Percentiles rank a stretch among this genome's conserved stretches.
Evolutionary conservation across 1,139 yeast genomes (phyloP).

Genomic region (Suhomyces choctaworum): DNA sequence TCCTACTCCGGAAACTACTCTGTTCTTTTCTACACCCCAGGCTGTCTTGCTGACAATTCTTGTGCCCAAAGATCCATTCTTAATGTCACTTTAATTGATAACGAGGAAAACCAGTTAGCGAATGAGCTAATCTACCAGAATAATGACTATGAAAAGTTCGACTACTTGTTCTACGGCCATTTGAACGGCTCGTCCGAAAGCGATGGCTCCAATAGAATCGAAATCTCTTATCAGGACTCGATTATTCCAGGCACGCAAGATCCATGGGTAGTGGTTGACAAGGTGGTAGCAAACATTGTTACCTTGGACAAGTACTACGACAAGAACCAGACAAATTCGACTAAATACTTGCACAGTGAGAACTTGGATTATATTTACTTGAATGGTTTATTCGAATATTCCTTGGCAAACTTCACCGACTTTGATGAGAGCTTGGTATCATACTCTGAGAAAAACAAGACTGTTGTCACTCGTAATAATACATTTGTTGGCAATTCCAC

Average conservation of each 20-base stretch:
- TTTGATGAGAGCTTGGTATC: constrained; percentile 36
- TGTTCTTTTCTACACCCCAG: constrained; percentile 78
- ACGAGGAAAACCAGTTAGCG: constrained; percentile 45
- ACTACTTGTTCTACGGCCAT: constrained; percentile 70
- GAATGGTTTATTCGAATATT: constrained; percentile 83
- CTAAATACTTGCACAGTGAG: constrained; percentile 11
- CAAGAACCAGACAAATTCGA: constrained; percentile 32
- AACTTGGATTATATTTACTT: constrained; percentile 38
- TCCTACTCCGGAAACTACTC: constrained; percentile 75
- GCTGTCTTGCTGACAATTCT: constrained; percentile 69
- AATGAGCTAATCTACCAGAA: constrained; percentile 68
- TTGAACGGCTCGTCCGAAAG: constrained; percentile 49
- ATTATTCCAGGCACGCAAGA: constrained; percentile 26
- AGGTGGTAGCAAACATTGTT: constrained; percentile 56
- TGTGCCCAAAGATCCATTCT: constrained; percentile 75
- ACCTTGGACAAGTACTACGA: constrained; percentile 47
- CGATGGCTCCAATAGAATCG: constrained; percentile 50
- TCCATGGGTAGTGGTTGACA: constrained; percentile 70
- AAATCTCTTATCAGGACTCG: constrained; percentile 40
- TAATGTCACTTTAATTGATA: constrained; percentile 64
- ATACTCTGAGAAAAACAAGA: constrained; percentile 29
- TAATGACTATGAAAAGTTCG: constrained; percentile 78
- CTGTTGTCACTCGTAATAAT: constrained; percentile 30
- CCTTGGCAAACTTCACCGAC: constrained; percentile 63
- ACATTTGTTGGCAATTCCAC: constrained; percentile 65